Percentiles rank a stretch among this genome's conserved stretches.
Evolutionary conservation across 2,329 filamentous ascomycete species (phyloP).

Genomic region (Fusarium equiseti): DNA sequence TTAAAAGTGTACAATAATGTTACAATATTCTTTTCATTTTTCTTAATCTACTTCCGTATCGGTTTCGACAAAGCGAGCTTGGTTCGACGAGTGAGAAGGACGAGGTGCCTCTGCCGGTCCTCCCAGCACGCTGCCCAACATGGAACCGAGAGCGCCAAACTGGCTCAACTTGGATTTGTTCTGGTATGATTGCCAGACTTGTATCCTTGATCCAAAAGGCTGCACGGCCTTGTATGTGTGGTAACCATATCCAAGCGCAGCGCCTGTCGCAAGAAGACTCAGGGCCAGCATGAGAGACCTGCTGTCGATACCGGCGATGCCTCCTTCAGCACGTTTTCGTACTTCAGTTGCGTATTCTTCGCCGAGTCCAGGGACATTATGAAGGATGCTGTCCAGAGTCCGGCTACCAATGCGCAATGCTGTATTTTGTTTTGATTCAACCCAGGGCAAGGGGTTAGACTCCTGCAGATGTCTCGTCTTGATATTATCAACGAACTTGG

Average conservation of each 20-base stretch:
- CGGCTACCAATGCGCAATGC: slow-evolving; percentile 47
- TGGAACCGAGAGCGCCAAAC: slow-evolving; percentile 62
- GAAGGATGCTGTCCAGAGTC: slow-evolving; percentile 52
- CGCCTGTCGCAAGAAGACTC: slow-evolving; percentile 53
- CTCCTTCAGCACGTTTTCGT: slow-evolving; percentile 53
- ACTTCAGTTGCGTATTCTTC: slow-evolving; percentile 53
- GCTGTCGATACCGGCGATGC: slow-evolving; percentile 50
- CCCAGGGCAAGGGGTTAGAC: slow-evolving; percentile 47
- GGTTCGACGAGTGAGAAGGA: slow-evolving; percentile 16
- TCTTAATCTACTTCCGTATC: slow-evolving; percentile 54
- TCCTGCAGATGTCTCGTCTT: slow-evolving; percentile 38
- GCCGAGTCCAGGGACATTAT: slow-evolving; percentile 53
- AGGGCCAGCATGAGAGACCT: slow-evolving; percentile 50
- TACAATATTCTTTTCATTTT: slow-evolving; percentile 28
- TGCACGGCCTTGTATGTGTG: slow-evolving; percentile 57
- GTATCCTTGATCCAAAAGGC: slow-evolving; percentile 59
- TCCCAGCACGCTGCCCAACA: slow-evolving; percentile 56
- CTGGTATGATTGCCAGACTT: slow-evolving; percentile 57
- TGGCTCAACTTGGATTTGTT: slow-evolving; percentile 53
- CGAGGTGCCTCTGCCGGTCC: slow-evolving; percentile 30
- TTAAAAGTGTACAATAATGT: slow-evolving; percentile 37
- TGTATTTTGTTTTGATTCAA: slow-evolving; percentile 35
- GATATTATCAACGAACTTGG: slow-evolving; percentile 51
- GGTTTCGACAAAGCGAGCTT: slow-evolving; percentile 51
- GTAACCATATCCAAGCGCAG: slow-evolving; percentile 55